Conservation (phyloP, 352 stramenopile genomes). For the Thalassiosira mediterranea region DNA sequence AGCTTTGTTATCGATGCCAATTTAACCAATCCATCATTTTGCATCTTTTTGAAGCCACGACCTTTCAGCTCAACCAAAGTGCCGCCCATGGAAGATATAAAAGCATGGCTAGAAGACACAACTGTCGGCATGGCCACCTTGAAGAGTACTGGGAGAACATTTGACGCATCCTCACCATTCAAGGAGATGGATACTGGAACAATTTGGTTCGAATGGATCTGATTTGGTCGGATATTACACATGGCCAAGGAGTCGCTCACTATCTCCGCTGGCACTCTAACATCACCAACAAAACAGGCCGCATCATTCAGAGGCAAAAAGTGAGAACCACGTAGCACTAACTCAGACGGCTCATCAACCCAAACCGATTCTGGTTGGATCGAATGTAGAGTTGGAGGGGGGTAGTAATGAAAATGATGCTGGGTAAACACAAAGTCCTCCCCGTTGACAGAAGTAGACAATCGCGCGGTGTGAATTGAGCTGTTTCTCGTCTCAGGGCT, state of each 20-base stretch:
- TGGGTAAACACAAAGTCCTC: slow-evolving; percentile 19
- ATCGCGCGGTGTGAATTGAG: slow-evolving; percentile 3
- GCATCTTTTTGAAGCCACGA: slow-evolving; percentile 11
- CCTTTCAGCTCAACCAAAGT: slow-evolving; percentile 21
- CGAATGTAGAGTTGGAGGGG: slow-evolving; percentile 8
- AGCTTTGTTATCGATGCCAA: slow-evolving; percentile 8
- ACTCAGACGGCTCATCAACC: not conserved
- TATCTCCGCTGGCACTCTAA: slow-evolving; percentile 15
- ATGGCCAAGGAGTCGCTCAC: slow-evolving; percentile 21
- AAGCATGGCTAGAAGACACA: slow-evolving; percentile 8
- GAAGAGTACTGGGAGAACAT: slow-evolving; percentile 18
- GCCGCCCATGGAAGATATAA: slow-evolving; percentile 22
- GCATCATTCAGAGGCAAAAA: slow-evolving; percentile 21
- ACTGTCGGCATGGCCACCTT: slow-evolving; percentile 15
- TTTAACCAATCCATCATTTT: slow-evolving; percentile 9
- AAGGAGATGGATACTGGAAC: slow-evolving; percentile 18
- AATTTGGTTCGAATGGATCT: slow-evolving; percentile 11
- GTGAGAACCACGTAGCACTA: slow-evolving; percentile 22
- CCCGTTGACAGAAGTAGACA: slow-evolving; percentile 36
- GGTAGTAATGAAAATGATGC: slow-evolving; percentile 31
- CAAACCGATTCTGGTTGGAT: slow-evolving; percentile 20
- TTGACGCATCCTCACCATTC: slow-evolving; percentile 34
- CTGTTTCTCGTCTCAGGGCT: slow-evolving; percentile 4
- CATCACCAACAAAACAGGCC: slow-evolving; percentile 15
- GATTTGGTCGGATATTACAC: slow-evolving; percentile 3